Evolutionary conservation across 2,329 filamentous ascomycete genomes (phyloP), one percentile per base, ranked within the genome.

Genomic region (Thelonectria discophora): DNA sequence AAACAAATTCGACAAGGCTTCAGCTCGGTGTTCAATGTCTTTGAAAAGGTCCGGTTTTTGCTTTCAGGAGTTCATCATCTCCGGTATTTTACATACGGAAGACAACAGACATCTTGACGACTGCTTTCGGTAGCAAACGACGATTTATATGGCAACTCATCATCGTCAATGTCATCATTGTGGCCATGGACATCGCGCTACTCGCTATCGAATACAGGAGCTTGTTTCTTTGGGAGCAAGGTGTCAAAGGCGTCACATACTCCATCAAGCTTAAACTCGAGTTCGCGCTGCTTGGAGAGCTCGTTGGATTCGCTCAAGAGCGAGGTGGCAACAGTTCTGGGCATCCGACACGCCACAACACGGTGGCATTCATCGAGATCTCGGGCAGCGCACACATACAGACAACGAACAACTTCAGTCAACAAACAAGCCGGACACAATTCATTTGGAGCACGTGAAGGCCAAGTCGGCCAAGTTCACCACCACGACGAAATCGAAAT

Each of bases 261-360:
- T 76, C 5, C n/a, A n/a, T n/a, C n/a, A n/a, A n/a, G n/a, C n/a
- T n/a, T n/a, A n/a, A n/a, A n/a, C n/a, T n/a, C n/a, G 76, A 78
- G 52, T 76, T 78, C 55, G 69, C 70, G 12, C 74, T 78, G 1
- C 63, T 78, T 11, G 76, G 75, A 27, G 70, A 72, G 21, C 61
- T 78, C 3, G 72, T 77, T 20, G 66, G 76, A 4, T 70, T 77
- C 42, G 81, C 57, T 53, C 77, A 64, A 21, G 62, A 65, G 7
- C 39, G 58, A 5, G 49, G 59, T 20, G 61, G 58, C n/a, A 37
- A 37, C 20, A n/a, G 15, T 42, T 17, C 15, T 0, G 5, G 24
- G 11, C 53, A 52, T 7, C 55, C 54, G 1, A 46, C 37, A 34
- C 32, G 32, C 1, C 27, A 43, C 1, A 43, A 61, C 11, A 58